Evolutionary conservation across 805 yeast genomes (phyloP), one percentile per base, ranked within the genome.

Genomic region (Candida hungchunana): DNA sequence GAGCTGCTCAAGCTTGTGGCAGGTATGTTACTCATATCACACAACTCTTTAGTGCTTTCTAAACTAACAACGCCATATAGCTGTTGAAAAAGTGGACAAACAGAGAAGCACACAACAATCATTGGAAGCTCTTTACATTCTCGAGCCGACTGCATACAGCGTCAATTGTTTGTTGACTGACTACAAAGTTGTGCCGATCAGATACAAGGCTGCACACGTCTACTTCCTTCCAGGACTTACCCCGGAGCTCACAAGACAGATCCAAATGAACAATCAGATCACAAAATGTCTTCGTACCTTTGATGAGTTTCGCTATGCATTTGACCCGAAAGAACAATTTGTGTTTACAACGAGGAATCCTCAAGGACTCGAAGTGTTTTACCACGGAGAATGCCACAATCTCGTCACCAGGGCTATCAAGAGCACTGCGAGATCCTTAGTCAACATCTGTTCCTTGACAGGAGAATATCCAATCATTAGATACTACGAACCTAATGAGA

Each of bases 401-500:
- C 62, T 81, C 31, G 80, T 83, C 23, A 66, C 72, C 15, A 67
- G 64, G 21, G 81, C 82, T 39, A 66, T 86, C 12, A 63, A 69
- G 14, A 60, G 59, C 34, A 75, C 83, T 0, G 86, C 90, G 1
- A 63, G 73, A 26, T 58, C 86, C 16, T 64, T 93, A 46, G 76
- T 87, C 20, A 76, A 80, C 46, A 49, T 86, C 17, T 84, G 95
- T 66, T 74, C 83, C 7, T 54, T 82, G 8, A 77, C 93, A 2
- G 94, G 94, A 11, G 97, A 89, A 53, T 85, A 82, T 48, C 98
- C 98, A 3, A 73, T 82, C 29, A 75, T 93, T 15, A 69, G 98
- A 47, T 85, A 76, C 60, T 80, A 77, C 53, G 66, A 75, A 7
- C 71, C 79, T 5, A 72, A 72, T 27, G 64, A 71, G 13, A 56